Evolutionary conservation across 805 yeast species (phyloP), one percentile per base, ranked within the genome.

Genomic region (Alloascoidea hylecoeti): DNA sequence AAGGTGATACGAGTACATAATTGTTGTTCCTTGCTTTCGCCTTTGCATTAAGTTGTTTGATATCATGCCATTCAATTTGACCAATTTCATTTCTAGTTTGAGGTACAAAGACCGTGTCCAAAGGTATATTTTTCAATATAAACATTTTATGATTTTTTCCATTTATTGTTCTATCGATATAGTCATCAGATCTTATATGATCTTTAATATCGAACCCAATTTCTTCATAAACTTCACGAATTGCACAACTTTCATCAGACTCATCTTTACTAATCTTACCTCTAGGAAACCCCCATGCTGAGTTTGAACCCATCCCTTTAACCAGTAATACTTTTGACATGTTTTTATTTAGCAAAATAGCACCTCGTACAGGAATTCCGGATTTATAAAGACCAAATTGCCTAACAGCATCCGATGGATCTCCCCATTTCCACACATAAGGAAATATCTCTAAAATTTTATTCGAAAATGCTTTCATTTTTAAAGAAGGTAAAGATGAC

Each of bases 191-290:
- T 44, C 74, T 71, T 34, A 88, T 65, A 44, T 68, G 70, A 14
- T 73, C 75, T 1, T 77, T 57, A 37, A 84, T 77, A 55, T 92
- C 94, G 50, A 78, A 88, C 0, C 97, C 95, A 13, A 88, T 89
- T 57, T 92, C 99, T 58, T 92, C 99, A 44, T 69, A 70, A 16
- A 83, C 86, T 55, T 92, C 99, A 49, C 99, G 71, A 12, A 84
- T 58, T 3, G 97, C 96, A 61, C 98, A 94, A 39, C 72, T 76
- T 4, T 75, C 68, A 56, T 92, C 98, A 13, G 75, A 63, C 61
- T 92, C 99, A 51, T 78, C 94, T 53, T 92, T 88, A 30, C 94
- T 83, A 41, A 92, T 92, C 57, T 92, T 92, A 4, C 99, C 99
- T 55, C 95, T 67, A 4, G 99, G 99, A 51, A 92, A 92, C 4